Percentiles rank a stretch among this genome's conserved stretches.
Conservation (phyloP, 169 alveolate species). For the Perkinsus olseni region DNA sequence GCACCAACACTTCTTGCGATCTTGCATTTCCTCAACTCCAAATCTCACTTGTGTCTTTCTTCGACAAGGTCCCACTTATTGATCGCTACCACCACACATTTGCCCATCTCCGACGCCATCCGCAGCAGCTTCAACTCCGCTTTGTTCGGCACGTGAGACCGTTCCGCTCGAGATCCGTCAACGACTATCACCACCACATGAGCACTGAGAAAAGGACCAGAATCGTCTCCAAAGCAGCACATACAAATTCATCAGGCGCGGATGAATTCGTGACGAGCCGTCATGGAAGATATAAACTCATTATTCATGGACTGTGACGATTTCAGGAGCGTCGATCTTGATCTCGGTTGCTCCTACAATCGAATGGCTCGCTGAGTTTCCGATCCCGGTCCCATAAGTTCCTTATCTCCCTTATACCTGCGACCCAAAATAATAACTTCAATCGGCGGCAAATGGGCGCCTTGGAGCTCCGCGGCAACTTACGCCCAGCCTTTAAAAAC, state of each 20-base stretch:
- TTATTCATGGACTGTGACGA: no score
- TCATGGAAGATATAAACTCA: neutral
- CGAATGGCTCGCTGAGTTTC: neutral
- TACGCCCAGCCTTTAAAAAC: slow-evolving; percentile 36
- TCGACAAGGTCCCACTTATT: slow-evolving; percentile 41
- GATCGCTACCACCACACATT: slow-evolving; percentile 31
- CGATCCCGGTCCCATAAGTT: neutral
- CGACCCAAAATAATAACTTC: no score
- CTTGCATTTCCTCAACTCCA: no score
- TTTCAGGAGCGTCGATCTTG: no score
- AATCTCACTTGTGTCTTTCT: neutral
- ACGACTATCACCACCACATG: neutral
- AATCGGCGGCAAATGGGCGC: no score
- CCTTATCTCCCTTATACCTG: neutral
- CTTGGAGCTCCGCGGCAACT: no score
- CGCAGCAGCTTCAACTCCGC: slow-evolving; percentile 1
- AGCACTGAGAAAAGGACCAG: neutral
- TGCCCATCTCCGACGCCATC: slow-evolving; percentile 31
- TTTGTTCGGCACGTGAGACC: neutral
- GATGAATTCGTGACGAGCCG: no score
- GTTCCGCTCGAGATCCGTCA: neutral
- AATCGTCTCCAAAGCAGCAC: no score
- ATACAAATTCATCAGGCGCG: no score
- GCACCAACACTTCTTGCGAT: no score
- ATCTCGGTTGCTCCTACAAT: no score